phyloP scores from a whole-genome alignment of 2,329 filamentous ascomycete genomes.

The Sporothrix luriei region DNA sequence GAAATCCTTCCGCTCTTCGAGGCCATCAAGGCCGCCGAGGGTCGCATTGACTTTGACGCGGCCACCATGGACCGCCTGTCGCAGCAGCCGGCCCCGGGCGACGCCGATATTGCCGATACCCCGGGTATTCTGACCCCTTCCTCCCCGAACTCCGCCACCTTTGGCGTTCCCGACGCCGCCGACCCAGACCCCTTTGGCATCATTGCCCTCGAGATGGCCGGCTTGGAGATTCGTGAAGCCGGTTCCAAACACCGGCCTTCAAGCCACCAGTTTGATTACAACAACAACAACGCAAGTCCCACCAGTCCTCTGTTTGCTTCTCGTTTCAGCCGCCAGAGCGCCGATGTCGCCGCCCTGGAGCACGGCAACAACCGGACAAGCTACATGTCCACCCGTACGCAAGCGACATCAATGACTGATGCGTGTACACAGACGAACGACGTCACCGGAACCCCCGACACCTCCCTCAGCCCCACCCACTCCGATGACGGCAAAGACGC shows the following conservation, averaged over 20 bases:
- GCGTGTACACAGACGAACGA: conserved; percentile 68
- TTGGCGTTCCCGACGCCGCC: conserved; percentile 76
- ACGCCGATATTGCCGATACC: conserved; percentile 59
- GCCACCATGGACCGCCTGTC: conserved; percentile 65
- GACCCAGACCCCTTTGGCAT: conserved; percentile 94
- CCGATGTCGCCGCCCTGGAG: conserved; percentile 61
- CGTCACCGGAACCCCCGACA: conserved; percentile 55
- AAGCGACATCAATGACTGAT: conserved; percentile 70
- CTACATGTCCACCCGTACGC: conserved; percentile 71
- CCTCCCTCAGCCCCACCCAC: conserved; percentile 57
- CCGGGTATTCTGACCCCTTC: conserved; percentile 44
- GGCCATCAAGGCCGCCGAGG: conserved; percentile 86
- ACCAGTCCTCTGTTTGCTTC: conserved; percentile 67
- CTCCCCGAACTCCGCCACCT: conserved; percentile 46
- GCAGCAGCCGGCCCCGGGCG: conserved; percentile 72
- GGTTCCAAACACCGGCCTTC: conserved; percentile 72
- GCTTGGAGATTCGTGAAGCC: conserved; percentile 88
- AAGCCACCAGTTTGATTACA: conserved; percentile 79
- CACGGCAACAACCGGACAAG: conserved; percentile 72
- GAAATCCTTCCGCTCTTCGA: conserved; percentile 68
- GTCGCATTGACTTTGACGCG: conserved; percentile 73
- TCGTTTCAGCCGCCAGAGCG: conserved; percentile 65
- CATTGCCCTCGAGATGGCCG: conserved; percentile 84
- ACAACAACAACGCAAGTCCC: conserved; percentile 66
- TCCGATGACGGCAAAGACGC: conserved; percentile 52